Conservation (phyloP, 1,139 yeast species). For the Taphrina pruni region DNA sequence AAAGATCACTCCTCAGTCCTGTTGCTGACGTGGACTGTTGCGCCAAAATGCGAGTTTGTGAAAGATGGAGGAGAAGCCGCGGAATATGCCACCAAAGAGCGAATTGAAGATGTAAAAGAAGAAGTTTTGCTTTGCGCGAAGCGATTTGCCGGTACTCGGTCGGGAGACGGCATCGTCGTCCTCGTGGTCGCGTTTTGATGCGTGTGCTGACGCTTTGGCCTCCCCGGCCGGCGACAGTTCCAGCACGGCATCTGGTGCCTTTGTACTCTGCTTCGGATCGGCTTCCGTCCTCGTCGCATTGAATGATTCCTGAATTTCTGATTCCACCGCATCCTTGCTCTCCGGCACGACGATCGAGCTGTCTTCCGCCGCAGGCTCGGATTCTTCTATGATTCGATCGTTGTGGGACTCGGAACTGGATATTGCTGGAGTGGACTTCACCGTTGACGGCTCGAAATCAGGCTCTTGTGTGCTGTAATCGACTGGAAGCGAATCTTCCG, state of each 20-base stretch:
- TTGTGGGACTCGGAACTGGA: not conserved
- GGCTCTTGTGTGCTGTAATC: not conserved
- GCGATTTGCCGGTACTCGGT: constrained; percentile 21
- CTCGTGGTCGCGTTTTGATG: not conserved
- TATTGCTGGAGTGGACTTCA: not conserved
- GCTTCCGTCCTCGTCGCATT: constrained; percentile 17
- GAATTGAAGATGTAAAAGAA: constrained; percentile 32
- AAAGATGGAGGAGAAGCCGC: constrained; percentile 22
- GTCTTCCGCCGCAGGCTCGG: constrained; percentile 41
- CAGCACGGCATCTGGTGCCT: constrained; percentile 32
- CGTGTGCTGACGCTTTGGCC: constrained; percentile 19
- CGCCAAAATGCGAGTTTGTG: constrained; percentile 40
- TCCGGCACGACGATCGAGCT: constrained; percentile 2
- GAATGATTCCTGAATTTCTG: constrained; percentile 25
- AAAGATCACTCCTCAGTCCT: not conserved
- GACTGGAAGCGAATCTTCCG: constrained; percentile 20
- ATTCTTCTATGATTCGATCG: constrained; percentile 4
- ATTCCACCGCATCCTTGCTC: constrained; percentile 5
- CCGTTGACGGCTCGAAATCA: constrained; percentile 2
- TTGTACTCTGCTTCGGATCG: constrained; percentile 2
- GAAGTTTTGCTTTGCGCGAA: constrained; percentile 34
- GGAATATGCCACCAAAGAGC: constrained; percentile 36
- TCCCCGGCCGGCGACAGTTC: constrained; percentile 29
- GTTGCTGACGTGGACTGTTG: constrained; percentile 8
- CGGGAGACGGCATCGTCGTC: constrained; percentile 6